Base-by-base conservation (phyloP, 495 filamentous ascomycete genomes). In the Echria macrotheca region DNA sequence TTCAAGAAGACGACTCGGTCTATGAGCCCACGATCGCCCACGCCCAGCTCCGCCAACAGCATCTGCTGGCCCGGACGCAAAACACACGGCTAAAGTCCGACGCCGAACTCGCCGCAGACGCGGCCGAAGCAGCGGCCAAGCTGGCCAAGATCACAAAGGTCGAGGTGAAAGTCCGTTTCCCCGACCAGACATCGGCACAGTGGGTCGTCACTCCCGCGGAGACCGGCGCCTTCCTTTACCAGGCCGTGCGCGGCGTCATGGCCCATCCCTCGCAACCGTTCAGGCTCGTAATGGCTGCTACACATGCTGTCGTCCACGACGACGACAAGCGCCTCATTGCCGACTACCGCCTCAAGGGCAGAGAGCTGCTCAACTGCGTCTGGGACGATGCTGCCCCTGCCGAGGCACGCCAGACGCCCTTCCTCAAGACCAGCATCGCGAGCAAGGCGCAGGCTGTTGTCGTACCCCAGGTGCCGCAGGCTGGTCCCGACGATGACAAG, bases 11-110 rank as follows among this genome's bases (percentile, higher is more conserved):
- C 19, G 86, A 91, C 47, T 74, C 73, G 15, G 87, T 88, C 54
- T 97, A 86, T 63, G 76, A 85, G 19, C 89, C 91, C 1, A 87
- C 85, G 15, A 81, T 95, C 54, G 86, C 85, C 32, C 89, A 97
- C 53, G 87, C 88, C 23, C 85, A 91, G 57, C 69, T 81, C 9
- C 86, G 91, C 56, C 90, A 97, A 66, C 73, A 78, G 23, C 75
- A 81, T 14, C 83, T 97, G 6, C 73, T 78, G 40, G 64, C 71
- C 18, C 68, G 72, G 5, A 75, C 79, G 19, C 80, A 79, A 22
- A 88, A 89, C 62, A 78, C 77, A 53, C 83, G 85, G 12, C 74
- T 89, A 5, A 75, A 74, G 3, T 86, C 83, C 6, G 84, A 89
- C 53, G 74, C 71, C 15, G 85, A 89, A 56, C 67, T 83, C 40